phyloP scores from a whole-genome alignment of 2,329 filamentous ascomycete genomes.

The Monilinia aucupariae region DNA sequence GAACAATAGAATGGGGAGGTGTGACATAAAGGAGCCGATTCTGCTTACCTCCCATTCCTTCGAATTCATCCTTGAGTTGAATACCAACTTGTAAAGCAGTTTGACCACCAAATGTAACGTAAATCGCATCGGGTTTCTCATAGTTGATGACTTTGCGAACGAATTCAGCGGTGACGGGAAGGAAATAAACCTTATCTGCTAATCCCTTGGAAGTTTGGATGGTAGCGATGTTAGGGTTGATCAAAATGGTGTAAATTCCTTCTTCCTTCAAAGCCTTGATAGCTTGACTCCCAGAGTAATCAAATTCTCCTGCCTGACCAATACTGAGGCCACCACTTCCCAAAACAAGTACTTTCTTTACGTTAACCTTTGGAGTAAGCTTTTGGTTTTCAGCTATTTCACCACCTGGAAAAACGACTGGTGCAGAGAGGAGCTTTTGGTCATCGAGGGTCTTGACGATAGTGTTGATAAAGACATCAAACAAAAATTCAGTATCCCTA shows the following conservation, averaged over 20 bases:
- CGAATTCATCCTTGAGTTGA: slow-evolving; percentile 75
- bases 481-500: slow-evolving; percentile 91
- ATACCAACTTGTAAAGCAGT: slow-evolving; percentile 96
- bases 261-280: slow-evolving; percentile 96
- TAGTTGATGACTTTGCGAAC: slow-evolving; percentile 95
- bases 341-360: slow-evolving; percentile 97
- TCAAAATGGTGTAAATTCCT: slow-evolving; percentile 81
- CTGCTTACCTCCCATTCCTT: slow-evolving; percentile 3
- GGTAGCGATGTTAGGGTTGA: slow-evolving; percentile 97
- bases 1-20: background rate
- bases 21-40: background rate
- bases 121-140: slow-evolving; percentile 92
- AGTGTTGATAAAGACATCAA: slow-evolving; percentile 91
- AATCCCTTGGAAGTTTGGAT: slow-evolving; percentile 97
- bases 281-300: slow-evolving; percentile 93
- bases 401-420: slow-evolving; percentile 84
- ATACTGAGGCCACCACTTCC: slow-evolving; percentile 93
- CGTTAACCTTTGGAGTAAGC: slow-evolving; percentile 73
- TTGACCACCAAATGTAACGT: slow-evolving; percentile 95
- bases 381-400: slow-evolving; percentile 72
- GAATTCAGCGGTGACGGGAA: slow-evolving; percentile 96
- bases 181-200: slow-evolving; percentile 96
- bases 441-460: slow-evolving; percentile 68
- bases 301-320: slow-evolving; percentile 96
- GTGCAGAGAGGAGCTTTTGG: slow-evolving; percentile 58